These are phyloP conservation scores for Ceratocystis eucalypticola DNA, from an alignment of 2,329 filamentous ascomycete genomes.

Conservation along the genomic window DNA sequence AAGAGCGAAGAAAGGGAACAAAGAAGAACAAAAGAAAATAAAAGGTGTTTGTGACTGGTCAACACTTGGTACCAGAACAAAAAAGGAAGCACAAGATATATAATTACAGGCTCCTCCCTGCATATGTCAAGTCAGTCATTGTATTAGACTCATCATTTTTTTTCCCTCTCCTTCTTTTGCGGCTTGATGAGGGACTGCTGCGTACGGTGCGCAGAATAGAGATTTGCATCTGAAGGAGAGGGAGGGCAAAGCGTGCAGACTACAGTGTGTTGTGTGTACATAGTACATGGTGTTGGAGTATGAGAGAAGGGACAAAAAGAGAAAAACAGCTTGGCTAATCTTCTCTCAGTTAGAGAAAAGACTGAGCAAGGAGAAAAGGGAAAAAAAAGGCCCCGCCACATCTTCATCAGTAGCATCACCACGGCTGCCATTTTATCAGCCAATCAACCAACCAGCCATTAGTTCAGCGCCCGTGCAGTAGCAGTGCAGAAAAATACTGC, in stretches of 20 bases:
- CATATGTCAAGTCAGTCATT: background rate
- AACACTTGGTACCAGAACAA: background rate
- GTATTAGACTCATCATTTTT: background rate
- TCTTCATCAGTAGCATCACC: background rate
- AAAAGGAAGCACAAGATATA: background rate
- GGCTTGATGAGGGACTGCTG: too few relatives aligned
- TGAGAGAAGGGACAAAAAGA: too few relatives aligned
- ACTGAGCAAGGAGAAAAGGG: background rate
- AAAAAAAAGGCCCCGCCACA: background rate
- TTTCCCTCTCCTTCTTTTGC: too few relatives aligned
- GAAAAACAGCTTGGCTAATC: background rate
- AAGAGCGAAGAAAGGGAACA: background rate
- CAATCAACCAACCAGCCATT: background rate
- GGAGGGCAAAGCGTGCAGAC: background rate
- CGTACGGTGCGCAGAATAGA: background rate
- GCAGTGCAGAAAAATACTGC: background rate
- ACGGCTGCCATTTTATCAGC: background rate
- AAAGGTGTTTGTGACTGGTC: background rate
- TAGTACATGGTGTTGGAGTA: too few relatives aligned
- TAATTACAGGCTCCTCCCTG: background rate
- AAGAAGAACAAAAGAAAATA: background rate
- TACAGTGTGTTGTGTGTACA: too few relatives aligned
- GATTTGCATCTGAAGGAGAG: background rate
- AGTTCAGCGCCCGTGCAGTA: background rate
- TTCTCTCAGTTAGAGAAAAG: background rate